Base-by-base conservation (phyloP, 164 flowering plant genomes). In the Aristolochia fimbriata region DNA sequence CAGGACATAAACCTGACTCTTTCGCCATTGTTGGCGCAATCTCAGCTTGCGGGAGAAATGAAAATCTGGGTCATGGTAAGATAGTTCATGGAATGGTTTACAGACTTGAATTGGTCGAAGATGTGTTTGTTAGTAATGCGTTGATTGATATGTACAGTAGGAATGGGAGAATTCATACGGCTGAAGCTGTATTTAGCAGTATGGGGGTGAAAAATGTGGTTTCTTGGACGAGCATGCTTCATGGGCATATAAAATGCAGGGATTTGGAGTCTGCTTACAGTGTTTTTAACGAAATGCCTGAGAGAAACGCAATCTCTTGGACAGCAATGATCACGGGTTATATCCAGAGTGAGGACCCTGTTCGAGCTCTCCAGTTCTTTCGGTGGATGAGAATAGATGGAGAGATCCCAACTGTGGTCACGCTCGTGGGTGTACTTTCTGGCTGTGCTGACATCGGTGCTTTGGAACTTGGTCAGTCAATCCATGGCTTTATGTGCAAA, bases 111-210 rank as follows among this genome's bases (percentile, higher is more conserved):
- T 46, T 71, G 60, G 59, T 61, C 27, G 53, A 46, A 14, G 79
- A 71, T 10, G 56, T 75, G 31, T 67, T 66, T 51, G 70, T 80
- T 33, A 71, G 66, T 31, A 77, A 76, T 72, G 80, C 81, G 9
- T 15, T 80, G 62, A 72, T 80, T 16, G 80, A 80, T 61, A 77
- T 80, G 81, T 80, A 80, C 61, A 58, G 80, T 48, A 66, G 73
- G 33, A 76, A 68, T 62, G 73, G 69, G 27, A 53, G 58, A 25
- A 67, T 72, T 54, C 22, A 46, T 20, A 43, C 58, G 55, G 80
- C 80, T 31, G 59, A 54, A 3, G 15, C 60, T 53, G 71, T 78
- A 53, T 78, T 78, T 62, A 37, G 15, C 17, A 31, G 24, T 31
- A 76, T 74, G 71, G 56, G 13, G 24, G 41, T 19, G n/a, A 75